Base-by-base conservation (phyloP, 164 flowering plant genomes). In the Tinospora cordifolia region DNA sequence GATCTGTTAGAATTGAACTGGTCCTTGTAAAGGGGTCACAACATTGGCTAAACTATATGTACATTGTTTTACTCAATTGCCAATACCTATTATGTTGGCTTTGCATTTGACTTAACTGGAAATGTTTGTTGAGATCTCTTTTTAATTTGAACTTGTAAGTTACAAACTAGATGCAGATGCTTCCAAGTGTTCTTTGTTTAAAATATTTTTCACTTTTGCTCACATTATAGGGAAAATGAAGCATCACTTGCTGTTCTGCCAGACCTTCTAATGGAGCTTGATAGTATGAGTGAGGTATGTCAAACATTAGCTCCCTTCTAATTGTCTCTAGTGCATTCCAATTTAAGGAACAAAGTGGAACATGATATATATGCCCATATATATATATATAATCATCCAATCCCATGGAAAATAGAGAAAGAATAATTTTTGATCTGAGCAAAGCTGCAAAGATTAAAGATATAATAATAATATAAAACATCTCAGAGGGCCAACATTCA, bases 181-280 rank as follows among this genome's bases (percentile, higher is more conserved):
- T 51, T 27, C 44, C 59, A 25, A 30, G 24, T n/a, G 3, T 34
- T 47, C 57, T 68, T 2, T 22, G 63, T 67, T 27, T 25, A 38
- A 68, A 72, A 13, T 63, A 9, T 62, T n/a, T 49, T 36, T 26
- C 27, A 49, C 54, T 46, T 60, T 17, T 75, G 24, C 66, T 1
- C 36, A 26, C 62, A 26, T 73, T 21, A 68, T 77, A 95, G 99
- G 86, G 99, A 95, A 80, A 95, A 95, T 82, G 99, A 95, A 79
- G 99, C 98, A 58, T 95, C 99, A 60, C 92, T 92, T 80, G 94
- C 96, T 71, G 99, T 95, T 78, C 83, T 95, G 66, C 84, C 90
- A 64, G 99, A 95, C 75, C 86, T 95, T 79, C 75, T 95, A 71
- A 75, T 80, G 84, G 99, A 95, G 84, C 91, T 95, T 73, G 98